These are phyloP conservation scores for Cyberlindnera euphorbiae DNA, from an alignment of 805 yeast genomes.

Conservation along the genomic window DNA sequence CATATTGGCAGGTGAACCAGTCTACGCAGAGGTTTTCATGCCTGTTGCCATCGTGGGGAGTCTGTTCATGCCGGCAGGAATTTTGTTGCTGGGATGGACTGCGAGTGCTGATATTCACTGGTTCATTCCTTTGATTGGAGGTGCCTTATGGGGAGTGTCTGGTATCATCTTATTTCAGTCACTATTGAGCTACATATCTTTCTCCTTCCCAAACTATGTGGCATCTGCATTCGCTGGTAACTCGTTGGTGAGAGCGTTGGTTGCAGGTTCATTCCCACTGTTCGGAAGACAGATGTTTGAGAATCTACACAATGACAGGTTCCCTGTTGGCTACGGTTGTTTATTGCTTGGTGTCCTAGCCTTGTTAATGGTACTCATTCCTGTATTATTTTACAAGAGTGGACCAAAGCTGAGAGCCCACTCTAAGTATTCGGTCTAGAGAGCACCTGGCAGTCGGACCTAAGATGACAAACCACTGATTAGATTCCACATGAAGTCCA, in stretches of 20 bases:
- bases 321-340: constrained; percentile 52
- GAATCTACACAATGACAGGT: constrained; percentile 44
- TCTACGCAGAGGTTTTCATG: constrained; percentile 40
- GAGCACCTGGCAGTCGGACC: background rate
- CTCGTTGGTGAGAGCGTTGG: constrained; percentile 57
- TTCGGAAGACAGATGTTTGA: constrained; percentile 64
- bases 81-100: constrained; percentile 50
- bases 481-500: too few relatives aligned
- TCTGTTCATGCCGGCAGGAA: constrained; percentile 36
- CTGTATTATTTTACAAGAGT: constrained; percentile 45
- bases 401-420: constrained; percentile 37
- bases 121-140: constrained; percentile 45
- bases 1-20: constrained; percentile 24
- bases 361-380: constrained; percentile 45
- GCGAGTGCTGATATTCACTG: constrained; percentile 38
- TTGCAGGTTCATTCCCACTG: constrained; percentile 65
- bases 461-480: too few relatives aligned
- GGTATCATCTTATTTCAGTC: constrained; percentile 53
- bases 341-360: constrained; percentile 49
- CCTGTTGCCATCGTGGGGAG: constrained; percentile 39
- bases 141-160: constrained; percentile 35
- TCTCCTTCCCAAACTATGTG: constrained; percentile 50
- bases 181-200: constrained; percentile 53
- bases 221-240: constrained; percentile 69
- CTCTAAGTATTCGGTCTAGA: constrained; percentile 34